A percentile compares a stretch with the other conserved stretches of the same genome.
Conservation (phyloP, 2,329 filamentous ascomycete species). For the Diaporthe vaccinii region DNA sequence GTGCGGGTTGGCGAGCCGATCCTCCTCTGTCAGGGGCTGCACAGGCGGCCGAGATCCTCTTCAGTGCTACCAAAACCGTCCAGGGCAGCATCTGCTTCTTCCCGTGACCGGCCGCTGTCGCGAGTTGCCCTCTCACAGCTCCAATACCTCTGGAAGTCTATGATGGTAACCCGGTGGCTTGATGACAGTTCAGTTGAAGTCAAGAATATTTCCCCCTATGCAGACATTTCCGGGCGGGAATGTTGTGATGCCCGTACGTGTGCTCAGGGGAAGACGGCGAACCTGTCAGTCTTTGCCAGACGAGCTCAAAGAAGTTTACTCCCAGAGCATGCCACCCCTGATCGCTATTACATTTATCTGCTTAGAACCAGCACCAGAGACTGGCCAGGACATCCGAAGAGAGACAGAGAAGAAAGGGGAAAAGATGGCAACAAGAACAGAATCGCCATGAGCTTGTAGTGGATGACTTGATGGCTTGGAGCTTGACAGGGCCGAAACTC, state of each 20-base stretch:
- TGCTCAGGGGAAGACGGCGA: neutral
- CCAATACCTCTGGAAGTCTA: too few species aligned
- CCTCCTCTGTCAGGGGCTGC: constrained; percentile 33
- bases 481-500: constrained; percentile 1
- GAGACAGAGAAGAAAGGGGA: neutral
- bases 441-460: neutral
- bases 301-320: neutral
- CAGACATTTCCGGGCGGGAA: neutral
- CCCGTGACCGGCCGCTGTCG: neutral
- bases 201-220: neutral
- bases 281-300: neutral
- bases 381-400: neutral
- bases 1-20: constrained; percentile 35
- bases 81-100: constrained; percentile 13
- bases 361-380: neutral
- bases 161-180: neutral
- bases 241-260: neutral
- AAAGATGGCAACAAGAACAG: neutral
- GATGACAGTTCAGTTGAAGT: neutral
- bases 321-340: neutral
- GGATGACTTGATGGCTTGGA: neutral
- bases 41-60: constrained; percentile 28
- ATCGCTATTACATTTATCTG: neutral
- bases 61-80: constrained; percentile 32
- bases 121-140: neutral